A percentile compares a stretch with the other conserved stretches of the same genome.
Conservation (phyloP, 805 yeast species). For the Kodamaea fukazawae region DNA sequence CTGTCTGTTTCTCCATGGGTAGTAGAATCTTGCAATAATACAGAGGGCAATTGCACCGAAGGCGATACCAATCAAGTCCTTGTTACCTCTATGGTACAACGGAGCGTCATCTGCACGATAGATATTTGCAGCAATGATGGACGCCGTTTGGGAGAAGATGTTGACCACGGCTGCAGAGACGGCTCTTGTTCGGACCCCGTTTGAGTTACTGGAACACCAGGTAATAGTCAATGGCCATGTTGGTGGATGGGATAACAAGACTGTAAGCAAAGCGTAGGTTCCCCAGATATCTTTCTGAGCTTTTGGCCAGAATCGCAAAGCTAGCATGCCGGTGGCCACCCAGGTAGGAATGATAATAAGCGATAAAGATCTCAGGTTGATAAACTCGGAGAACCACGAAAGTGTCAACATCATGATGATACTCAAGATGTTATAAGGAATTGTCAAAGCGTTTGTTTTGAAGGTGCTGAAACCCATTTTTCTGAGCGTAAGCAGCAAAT, state of each 20-base stretch:
- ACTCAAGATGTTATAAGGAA: constrained; percentile 44
- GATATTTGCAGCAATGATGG: constrained; percentile 54
- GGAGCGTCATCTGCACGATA: constrained; percentile 61
- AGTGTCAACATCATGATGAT: constrained; percentile 19
- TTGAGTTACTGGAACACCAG: constrained; percentile 63
- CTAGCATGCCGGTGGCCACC: constrained; percentile 21
- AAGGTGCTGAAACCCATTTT: constrained; percentile 52
- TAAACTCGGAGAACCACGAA: constrained; percentile 23
- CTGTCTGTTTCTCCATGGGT: constrained; percentile 40
- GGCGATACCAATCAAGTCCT: constrained; percentile 37
- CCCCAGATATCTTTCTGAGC: constrained; percentile 44
- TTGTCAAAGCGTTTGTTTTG: constrained; percentile 49
- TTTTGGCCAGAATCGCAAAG: constrained; percentile 41
- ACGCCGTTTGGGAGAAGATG: constrained; percentile 60
- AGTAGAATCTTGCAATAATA: constrained; percentile 37
- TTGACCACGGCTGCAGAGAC: constrained; percentile 68
- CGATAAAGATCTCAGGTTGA: constrained; percentile 20
- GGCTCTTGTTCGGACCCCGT: constrained; percentile 59
- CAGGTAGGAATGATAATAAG: constrained; percentile 15
- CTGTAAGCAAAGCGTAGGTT: constrained; percentile 37
- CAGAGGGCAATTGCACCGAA: constrained; percentile 31
- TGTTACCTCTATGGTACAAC: constrained; percentile 57
- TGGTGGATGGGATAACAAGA: constrained; percentile 44
- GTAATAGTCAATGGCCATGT: constrained; percentile 55
- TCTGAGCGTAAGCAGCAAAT: constrained; percentile 13